phyloP scores from a whole-genome alignment of 2,329 filamentous ascomycete species.

The Emericellopsis atlantica region DNA sequence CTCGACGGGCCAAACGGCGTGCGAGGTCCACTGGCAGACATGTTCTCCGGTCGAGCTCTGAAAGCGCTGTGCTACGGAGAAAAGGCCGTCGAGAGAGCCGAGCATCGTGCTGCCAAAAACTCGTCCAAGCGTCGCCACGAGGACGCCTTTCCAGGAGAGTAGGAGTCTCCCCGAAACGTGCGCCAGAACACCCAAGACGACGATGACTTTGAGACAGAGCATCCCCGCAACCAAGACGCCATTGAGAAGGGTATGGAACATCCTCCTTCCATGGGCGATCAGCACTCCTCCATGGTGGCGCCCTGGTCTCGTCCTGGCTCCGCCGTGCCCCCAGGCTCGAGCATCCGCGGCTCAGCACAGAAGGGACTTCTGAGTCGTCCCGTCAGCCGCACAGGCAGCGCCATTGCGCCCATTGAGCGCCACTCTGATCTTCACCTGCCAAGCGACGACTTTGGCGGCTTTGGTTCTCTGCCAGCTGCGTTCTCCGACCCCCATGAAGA shows the following conservation, averaged over 20 bases:
- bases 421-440: slow-evolving; percentile 29
- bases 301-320: slow-evolving; percentile 40
- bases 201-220: slow-evolving; percentile 13
- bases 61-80: too few species aligned
- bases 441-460: slow-evolving; percentile 16
- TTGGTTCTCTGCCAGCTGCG: slow-evolving; percentile 8
- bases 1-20: too few species aligned
- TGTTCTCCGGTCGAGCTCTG: too few species aligned
- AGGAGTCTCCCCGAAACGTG: slow-evolving; percentile 21
- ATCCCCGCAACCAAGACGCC: slow-evolving; percentile 24
- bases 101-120: slow-evolving; percentile 4
- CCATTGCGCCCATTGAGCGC: slow-evolving; percentile 27
- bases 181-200: slow-evolving; percentile 10
- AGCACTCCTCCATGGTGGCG: slow-evolving; percentile 38
- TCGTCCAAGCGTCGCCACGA: slow-evolving; percentile 4
- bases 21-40: too few species aligned
- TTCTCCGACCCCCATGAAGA: slow-evolving; percentile 1
- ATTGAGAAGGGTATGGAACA: slow-evolving; percentile 62
- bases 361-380: slow-evolving; percentile 23
- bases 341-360: slow-evolving; percentile 25
- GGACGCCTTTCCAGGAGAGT: slow-evolving; percentile 24
- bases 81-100: slow-evolving; percentile 8
- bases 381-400: slow-evolving; percentile 19
- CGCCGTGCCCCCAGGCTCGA: slow-evolving; percentile 28
- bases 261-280: slow-evolving; percentile 52